Conservation (phyloP, 1,284 basidiomycete genomes). For the Heterobasidion occidentale region DNA sequence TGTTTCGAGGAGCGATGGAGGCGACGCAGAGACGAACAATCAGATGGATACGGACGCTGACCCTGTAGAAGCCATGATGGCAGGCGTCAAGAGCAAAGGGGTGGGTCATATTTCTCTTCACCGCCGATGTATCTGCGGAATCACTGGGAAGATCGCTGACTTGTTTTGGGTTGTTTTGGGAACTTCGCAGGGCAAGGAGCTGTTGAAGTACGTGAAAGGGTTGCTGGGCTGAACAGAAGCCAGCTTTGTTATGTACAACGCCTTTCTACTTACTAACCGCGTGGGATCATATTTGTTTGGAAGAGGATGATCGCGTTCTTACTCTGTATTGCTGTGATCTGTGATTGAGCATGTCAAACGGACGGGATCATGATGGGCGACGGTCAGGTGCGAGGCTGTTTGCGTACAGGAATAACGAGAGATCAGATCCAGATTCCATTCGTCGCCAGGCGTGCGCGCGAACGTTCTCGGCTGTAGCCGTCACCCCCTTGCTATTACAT, state of each 20-base stretch:
- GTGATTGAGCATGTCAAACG: no score
- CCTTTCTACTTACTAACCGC: no score
- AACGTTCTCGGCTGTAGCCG: no score
- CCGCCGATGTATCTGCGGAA: neutral
- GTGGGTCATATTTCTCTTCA: constrained; percentile 32
- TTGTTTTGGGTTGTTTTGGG: constrained; percentile 2
- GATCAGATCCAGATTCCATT: no score
- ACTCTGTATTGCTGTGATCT: no score
- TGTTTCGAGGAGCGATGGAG: neutral
- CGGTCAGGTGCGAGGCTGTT: no score
- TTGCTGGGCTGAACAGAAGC: constrained; percentile 40
- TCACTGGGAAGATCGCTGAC: neutral
- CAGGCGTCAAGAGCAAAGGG: constrained; percentile 62
- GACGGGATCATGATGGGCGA: no score
- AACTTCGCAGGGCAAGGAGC: constrained; percentile 51
- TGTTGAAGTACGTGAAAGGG: constrained; percentile 66
- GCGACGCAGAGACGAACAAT: neutral
- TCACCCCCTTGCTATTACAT: no score
- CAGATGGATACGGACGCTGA: constrained; percentile 31
- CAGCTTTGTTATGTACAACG: neutral
- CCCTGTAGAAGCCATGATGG: constrained; percentile 64
- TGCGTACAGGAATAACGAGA: no score
- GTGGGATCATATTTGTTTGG: no score
- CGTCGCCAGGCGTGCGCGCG: no score
- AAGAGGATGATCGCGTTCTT: no score